These are phyloP conservation scores for Oryza punctata DNA, from an alignment of 176 grass and related monocot genomes.

Conservation along the genomic window DNA sequence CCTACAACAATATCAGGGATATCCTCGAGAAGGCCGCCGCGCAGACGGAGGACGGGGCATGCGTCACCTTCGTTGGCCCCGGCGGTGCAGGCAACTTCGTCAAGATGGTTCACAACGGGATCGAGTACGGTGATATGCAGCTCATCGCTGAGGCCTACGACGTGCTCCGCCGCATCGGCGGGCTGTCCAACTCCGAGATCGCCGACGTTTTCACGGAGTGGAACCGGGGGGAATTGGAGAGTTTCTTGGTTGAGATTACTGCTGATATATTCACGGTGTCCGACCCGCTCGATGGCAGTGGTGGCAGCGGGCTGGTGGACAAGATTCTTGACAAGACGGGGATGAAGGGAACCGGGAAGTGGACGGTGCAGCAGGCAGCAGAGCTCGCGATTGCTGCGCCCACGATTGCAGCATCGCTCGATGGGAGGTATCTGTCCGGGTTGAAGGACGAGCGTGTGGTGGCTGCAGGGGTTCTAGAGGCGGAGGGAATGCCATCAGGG, in stretches of 20 bases:
- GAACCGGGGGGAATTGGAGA: conserved; percentile 86
- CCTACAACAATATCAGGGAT: conserved; percentile 73
- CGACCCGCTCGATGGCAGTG: conserved; percentile 45
- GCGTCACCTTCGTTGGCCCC: conserved; percentile 75
- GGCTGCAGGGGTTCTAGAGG: conserved; percentile 57
- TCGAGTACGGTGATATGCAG: conserved; percentile 92
- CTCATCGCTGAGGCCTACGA: conserved; percentile 83
- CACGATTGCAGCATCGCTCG: conserved; percentile 66
- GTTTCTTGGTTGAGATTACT: conserved; percentile 84
- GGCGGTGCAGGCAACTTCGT: conserved; percentile 88
- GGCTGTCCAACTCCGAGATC: conserved; percentile 61
- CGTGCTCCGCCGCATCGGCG: conserved; percentile 61
- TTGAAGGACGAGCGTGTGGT: conserved; percentile 91
- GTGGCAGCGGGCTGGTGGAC: conserved; percentile 49
- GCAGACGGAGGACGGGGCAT: conserved; percentile 85
- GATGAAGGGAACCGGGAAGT: conserved; percentile 95
- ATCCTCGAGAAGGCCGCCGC: conserved; percentile 67
- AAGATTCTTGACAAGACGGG: conserved; percentile 92
- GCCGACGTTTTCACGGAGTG: conserved; percentile 71
- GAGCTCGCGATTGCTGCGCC: conserved; percentile 74
- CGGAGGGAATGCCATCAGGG: conserved; percentile 64
- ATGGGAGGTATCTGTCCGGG: conserved; percentile 73
- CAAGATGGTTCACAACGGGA: conserved; percentile 95
- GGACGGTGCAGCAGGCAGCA: conserved; percentile 86
- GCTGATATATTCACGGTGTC: conserved; percentile 67